Base-by-base conservation (phyloP, 2,329 filamentous ascomycete genomes). In the Phyllosticta ampelicida region DNA sequence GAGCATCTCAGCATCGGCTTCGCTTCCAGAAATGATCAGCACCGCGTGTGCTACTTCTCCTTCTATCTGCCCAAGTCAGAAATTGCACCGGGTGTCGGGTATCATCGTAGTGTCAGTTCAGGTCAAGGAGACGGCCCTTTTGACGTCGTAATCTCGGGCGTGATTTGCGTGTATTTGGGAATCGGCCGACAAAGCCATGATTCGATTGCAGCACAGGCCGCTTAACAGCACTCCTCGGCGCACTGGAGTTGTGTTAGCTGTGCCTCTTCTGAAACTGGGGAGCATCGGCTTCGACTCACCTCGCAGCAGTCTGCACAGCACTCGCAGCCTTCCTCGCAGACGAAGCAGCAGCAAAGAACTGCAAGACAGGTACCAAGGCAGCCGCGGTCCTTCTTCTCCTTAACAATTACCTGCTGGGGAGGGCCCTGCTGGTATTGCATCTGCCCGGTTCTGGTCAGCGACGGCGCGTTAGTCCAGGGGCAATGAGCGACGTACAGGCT, bases 261-360 rank as follows among this genome's bases (percentile, higher is more conserved):
- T n/a, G 36, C 3, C 16, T n/a, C 13, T 16, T n/a, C n/a, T n/a
- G 36, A 44, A n/a, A 44, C 36, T n/a, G 13, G n/a, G 63, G 69
- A 61, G n/a, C 13, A 16, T 29, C 29, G 20, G 6, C n/a, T 10
- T 44, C 66, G 70, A 57, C 76, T 68, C 78, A 81, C 60, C 80
- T 58, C 80, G 64, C 79, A 79, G 68, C 81, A 84, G 5, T 84
- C 82, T n/a, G 77, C 73, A 66, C 82, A 85, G 71, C 81, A 84
- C 68, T 84, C 82, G 65, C 82, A 85, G 26, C 78, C 76, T 70
- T 85, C 82, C 66, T 84, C 82, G 65, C 80, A 83, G 26, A 85
- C 75, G 70, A 82, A 85, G 66, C 82, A 85, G 68, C 82, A 86
- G 73, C 82, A 85, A 44, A 85, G 68, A 30, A 74, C 74, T 53